A percentile compares a stretch with the other conserved stretches of the same genome.
These are phyloP conservation scores for Davidsoniella virescens DNA, from an alignment of 2,329 filamentous ascomycete genomes.

Conservation along the genomic window DNA sequence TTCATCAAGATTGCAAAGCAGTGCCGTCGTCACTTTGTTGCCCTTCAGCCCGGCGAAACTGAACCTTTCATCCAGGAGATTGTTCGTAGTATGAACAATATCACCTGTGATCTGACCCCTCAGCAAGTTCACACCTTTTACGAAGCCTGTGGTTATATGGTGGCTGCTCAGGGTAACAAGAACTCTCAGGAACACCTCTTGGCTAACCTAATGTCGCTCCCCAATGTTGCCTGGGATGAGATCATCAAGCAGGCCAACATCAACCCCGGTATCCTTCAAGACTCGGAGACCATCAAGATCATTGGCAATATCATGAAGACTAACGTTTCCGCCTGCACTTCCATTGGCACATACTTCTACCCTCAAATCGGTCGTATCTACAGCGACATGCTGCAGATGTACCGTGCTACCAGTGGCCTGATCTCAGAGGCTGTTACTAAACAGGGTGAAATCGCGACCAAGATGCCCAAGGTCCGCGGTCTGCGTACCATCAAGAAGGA, in stretches of 20 bases:
- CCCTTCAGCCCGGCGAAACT: slow-evolving; percentile 79
- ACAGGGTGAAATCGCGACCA: slow-evolving; percentile 62
- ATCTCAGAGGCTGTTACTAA: slow-evolving; percentile 78
- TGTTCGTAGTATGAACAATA: slow-evolving; percentile 85
- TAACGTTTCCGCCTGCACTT: slow-evolving; percentile 94
- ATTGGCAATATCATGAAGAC: slow-evolving; percentile 99
- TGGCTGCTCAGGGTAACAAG: slow-evolving; percentile 91
- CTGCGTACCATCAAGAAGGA: slow-evolving; percentile 98
- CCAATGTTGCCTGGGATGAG: slow-evolving; percentile 86
- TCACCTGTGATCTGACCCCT: slow-evolving; percentile 84
- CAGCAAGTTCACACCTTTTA: slow-evolving; percentile 99
- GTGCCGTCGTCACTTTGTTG: slow-evolving; percentile 93
- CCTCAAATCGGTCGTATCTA: slow-evolving; percentile 96
- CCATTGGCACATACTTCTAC: slow-evolving; percentile 93
- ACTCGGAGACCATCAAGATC: slow-evolving; percentile 91
- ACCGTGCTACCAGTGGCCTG: slow-evolving; percentile 85
- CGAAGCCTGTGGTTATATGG: slow-evolving; percentile 98
- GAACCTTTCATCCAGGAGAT: slow-evolving; percentile 99
- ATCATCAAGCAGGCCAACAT: slow-evolving; percentile 81
- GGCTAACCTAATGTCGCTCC: slow-evolving; percentile 79
- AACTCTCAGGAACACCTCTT: slow-evolving; percentile 83
- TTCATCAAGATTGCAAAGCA: slow-evolving; percentile 99
- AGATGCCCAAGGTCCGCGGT: slow-evolving; percentile 91
- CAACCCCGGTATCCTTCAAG: slow-evolving; percentile 74
- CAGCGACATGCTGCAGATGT: slow-evolving; percentile 98